Base-by-base conservation (phyloP, 1,284 basidiomycete genomes). In the Termitomyces sp. region DNA sequence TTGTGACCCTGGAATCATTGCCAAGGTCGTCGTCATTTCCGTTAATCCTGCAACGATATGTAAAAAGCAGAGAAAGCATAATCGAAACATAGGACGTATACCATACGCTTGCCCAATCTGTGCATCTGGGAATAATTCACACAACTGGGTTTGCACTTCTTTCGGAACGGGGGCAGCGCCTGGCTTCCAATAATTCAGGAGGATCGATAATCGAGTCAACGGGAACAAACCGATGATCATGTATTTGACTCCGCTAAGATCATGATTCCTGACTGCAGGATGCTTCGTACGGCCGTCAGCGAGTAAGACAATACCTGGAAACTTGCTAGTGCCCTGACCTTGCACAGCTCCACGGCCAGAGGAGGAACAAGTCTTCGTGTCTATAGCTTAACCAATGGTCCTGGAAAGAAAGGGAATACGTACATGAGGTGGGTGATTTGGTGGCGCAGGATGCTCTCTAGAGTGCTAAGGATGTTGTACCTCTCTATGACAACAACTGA, bases 81-180 rank as follows among this genome's bases (percentile, higher is more conserved):
- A 41, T 34, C 9, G 34, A 36, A 42, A 39, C 17, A n/a, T 8
- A 19, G 49, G 19, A 40, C 13, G 21, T 49, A 0, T 50, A 68
- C 86, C 86, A 65, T 84, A 88, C 17, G 78, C 83, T 67, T 88
- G 86, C n/a, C 81, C 83, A 48, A 88, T 76, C 43, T 74, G 70
- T 1, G 77, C 76, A 15, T 76, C 65, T 0, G 86, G 86, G 5
- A 90, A 70, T 12, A 81, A 59, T 45, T 74, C 69, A 41, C 71
- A 63, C 34, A 88, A 65, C 58, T 80, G 75, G 41, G 70, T 58
- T 53, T 78, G 82, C 7, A 90, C 73, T 61, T 86, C 85, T 2
- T 72, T 70, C 10, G 84, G 80, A 15, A 92, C 63, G 55, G 71
- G 70, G 34, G 67, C 69, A 38, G 70, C 69, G 17, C 69, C 71